Percentiles rank a stretch among this genome's conserved stretches.
Conservation (phyloP, 257 asterid species). For the Gentiana dahurica region DNA sequence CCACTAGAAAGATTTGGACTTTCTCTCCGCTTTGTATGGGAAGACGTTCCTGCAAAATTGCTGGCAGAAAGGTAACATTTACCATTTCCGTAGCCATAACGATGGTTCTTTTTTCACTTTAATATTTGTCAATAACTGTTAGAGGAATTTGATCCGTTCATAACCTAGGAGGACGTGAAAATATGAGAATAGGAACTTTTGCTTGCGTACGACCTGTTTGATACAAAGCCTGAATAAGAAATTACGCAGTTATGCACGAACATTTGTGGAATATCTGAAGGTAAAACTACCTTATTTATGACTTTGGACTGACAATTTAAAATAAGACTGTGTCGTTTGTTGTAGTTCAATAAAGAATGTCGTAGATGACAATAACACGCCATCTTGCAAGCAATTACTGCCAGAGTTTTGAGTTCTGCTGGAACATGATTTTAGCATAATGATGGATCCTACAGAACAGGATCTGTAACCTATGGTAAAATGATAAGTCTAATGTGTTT, state of each 20-base stretch:
- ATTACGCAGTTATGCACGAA: neutral
- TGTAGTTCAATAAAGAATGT: too few species aligned
- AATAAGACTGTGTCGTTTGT: too few species aligned
- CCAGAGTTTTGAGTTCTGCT: too few species aligned
- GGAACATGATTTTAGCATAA: too few species aligned
- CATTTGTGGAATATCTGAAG: too few species aligned
- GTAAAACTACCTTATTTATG: too few species aligned
- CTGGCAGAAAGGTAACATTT: constrained; percentile 70
- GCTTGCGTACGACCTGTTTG: constrained; percentile 4
- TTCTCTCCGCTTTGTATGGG: constrained; percentile 74
- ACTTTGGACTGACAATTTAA: too few species aligned
- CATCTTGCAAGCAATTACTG: too few species aligned
- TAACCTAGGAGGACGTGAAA: neutral
- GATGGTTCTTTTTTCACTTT: neutral
- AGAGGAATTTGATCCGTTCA: neutral
- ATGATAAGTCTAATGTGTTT: too few species aligned
- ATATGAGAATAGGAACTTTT: neutral
- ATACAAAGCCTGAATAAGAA: constrained; percentile 4
- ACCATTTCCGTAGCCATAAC: neutral
- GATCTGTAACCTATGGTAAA: too few species aligned
- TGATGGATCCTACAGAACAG: too few species aligned
- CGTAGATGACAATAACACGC: too few species aligned
- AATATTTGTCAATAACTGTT: neutral
- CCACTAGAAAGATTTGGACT: constrained; percentile 51
- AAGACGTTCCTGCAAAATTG: constrained; percentile 82